Conservation (phyloP, 495 filamentous ascomycete species). For the Aspergillus diversus region DNA sequence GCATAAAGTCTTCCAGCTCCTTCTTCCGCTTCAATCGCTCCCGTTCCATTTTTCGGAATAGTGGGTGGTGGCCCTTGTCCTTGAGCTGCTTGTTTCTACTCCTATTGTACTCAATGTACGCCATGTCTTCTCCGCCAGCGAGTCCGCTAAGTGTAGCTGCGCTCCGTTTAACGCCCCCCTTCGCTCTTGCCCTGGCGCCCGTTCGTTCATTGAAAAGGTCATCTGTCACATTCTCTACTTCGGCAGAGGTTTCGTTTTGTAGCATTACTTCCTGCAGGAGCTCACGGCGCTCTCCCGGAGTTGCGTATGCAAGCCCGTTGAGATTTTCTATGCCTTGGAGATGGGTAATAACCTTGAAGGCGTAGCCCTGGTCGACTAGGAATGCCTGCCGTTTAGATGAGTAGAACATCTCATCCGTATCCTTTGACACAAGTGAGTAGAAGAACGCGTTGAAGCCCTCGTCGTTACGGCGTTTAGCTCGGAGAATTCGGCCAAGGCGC, state of each 20-base stretch:
- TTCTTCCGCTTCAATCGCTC: slow-evolving; percentile 70
- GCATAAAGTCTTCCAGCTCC: slow-evolving; percentile 40
- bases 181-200: slow-evolving; percentile 45
- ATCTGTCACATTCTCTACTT: slow-evolving; percentile 78
- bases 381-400: slow-evolving; percentile 97
- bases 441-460: slow-evolving; percentile 99
- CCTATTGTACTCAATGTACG: slow-evolving; percentile 86
- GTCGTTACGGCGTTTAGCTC: slow-evolving; percentile 95
- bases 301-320: slow-evolving; percentile 77
- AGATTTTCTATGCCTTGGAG: slow-evolving; percentile 87
- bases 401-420: slow-evolving; percentile 98
- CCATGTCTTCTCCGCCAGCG: slow-evolving; percentile 92
- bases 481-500: slow-evolving; percentile 89
- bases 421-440: slow-evolving; percentile 95
- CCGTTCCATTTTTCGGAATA: slow-evolving; percentile 82
- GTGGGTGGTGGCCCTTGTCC: slow-evolving; percentile 64
- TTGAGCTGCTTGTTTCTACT: slow-evolving; percentile 81
- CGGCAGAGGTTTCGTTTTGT: slow-evolving; percentile 78
- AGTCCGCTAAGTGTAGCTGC: slow-evolving; percentile 85
- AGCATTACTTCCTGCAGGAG: slow-evolving; percentile 90
- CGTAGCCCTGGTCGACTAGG: slow-evolving; percentile 97
- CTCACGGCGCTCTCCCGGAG: slow-evolving; percentile 81
- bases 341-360: slow-evolving; percentile 98
- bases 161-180: slow-evolving; percentile 66
- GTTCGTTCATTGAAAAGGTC: slow-evolving; percentile 76